Percentiles rank a stretch among this genome's conserved stretches.
Evolutionary conservation across 768 basidiomycete species (phyloP).

Genomic region (Mycena capillaripes): DNA sequence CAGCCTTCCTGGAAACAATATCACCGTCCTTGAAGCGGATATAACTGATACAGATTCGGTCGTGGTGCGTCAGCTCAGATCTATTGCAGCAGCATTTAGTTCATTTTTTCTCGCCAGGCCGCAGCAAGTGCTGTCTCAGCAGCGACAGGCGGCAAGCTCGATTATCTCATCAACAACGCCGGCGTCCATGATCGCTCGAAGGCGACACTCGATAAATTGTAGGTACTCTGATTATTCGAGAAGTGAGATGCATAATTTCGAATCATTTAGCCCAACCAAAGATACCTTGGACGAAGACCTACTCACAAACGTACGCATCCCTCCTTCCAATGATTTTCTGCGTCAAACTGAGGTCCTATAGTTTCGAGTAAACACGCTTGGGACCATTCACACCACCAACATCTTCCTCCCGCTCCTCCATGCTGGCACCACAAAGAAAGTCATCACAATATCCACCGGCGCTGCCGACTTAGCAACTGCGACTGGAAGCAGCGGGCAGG

Average conservation of each 20-base stretch:
- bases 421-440: constrained; percentile 48
- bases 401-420: constrained; percentile 27
- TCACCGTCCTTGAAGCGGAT: constrained; percentile 14
- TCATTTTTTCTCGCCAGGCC: neutral
- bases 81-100: neutral
- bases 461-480: constrained; percentile 42
- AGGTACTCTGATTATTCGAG: neutral
- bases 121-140: constrained; percentile 3
- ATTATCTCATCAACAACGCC: constrained; percentile 29
- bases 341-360: neutral
- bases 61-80: neutral
- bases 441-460: constrained; percentile 49
- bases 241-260: neutral
- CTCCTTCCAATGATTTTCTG: neutral
- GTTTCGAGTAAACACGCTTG: constrained; percentile 1
- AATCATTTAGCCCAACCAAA: neutral
- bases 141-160: constrained; percentile 8
- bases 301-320: neutral
- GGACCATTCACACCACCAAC: constrained; percentile 14
- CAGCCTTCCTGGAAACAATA: neutral
- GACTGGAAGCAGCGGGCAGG: constrained; percentile 16
- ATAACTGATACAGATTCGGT: constrained; percentile 9
- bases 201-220: neutral
- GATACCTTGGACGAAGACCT: constrained; percentile 12
- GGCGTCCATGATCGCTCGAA: neutral